phyloP scores from a whole-genome alignment of 2,329 filamentous ascomycete genomes.

The Saccharata proteae region DNA sequence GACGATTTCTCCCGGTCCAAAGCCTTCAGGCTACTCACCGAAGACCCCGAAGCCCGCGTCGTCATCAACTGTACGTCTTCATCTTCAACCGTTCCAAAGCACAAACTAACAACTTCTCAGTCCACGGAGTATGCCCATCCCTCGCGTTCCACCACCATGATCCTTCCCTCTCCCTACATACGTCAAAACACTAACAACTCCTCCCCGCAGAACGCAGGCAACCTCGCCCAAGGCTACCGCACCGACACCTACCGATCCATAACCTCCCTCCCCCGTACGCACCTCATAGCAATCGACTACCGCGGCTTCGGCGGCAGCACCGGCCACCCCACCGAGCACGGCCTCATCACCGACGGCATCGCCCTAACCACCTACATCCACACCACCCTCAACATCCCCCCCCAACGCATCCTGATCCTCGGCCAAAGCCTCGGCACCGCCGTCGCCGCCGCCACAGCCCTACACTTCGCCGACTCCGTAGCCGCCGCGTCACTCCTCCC shows the following conservation, averaged over 20 bases:
- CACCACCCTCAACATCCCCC: constrained; percentile 38
- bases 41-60: constrained; percentile 38
- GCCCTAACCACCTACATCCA: constrained; percentile 43
- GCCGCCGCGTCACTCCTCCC: constrained; percentile 13
- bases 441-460: constrained; percentile 61
- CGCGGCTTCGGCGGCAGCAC: constrained; percentile 46
- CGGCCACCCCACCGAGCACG: constrained; percentile 43
- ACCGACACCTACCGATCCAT: constrained; percentile 68
- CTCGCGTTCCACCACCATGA: background rate
- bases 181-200: constrained; percentile 9
- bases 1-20: constrained; percentile 35
- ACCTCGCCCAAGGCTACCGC: constrained; percentile 66
- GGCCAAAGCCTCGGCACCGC: constrained; percentile 49
- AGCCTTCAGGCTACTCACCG: constrained; percentile 38
- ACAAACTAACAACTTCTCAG: constrained; percentile 23
- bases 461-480: constrained; percentile 46
- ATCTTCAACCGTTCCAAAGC: background rate
- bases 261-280: constrained; percentile 52
- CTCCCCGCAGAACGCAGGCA: constrained; percentile 61
- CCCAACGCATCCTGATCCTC: constrained; percentile 46
- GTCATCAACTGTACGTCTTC: constrained; percentile 42
- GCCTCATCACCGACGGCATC: constrained; percentile 42
- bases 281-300: constrained; percentile 50
- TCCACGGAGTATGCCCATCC: constrained; percentile 46
- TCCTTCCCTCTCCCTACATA: constrained; percentile 10